Evolutionary conservation across 495 filamentous ascomycete genomes (phyloP).

Genomic region (Geoglossum glabrum): DNA sequence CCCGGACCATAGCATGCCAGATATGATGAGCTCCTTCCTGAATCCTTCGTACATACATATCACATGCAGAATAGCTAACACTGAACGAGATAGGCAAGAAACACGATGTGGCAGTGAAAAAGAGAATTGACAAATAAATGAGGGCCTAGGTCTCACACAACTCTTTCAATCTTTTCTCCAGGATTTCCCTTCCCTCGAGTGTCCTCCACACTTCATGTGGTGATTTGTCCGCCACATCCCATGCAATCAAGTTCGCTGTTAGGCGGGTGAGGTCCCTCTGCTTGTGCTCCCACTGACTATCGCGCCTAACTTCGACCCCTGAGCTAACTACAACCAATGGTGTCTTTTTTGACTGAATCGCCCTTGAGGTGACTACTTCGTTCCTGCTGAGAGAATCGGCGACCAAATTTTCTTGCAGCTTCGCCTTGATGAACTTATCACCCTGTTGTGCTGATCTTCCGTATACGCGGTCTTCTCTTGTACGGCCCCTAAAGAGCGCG

Average conservation of each 20-base stretch:
- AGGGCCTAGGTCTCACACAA: conserved; percentile 14
- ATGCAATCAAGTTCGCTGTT: conserved; percentile 53
- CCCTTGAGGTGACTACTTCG: conserved; percentile 53
- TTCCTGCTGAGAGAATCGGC: conserved; percentile 62
- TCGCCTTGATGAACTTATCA: conserved; percentile 66
- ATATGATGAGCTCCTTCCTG: too few relatives aligned
- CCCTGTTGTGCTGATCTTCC: conserved; percentile 58
- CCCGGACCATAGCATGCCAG: too few relatives aligned
- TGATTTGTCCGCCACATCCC: conserved; percentile 72
- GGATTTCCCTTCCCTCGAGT: conserved; percentile 38
- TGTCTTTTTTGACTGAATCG: conserved; percentile 53
- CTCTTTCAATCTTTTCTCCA: conserved; percentile 48
- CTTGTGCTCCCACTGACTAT: conserved; percentile 51
- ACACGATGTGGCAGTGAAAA: too few relatives aligned
- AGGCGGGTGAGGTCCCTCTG: conserved; percentile 68
- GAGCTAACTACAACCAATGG: conserved; percentile 71
- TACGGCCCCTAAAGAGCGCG: conserved; percentile 59
- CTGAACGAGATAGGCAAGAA: too few relatives aligned
- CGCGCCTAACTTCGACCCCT: conserved; percentile 33
- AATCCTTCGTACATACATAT: too few relatives aligned
- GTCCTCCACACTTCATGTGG: conserved; percentile 76
- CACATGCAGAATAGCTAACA: too few relatives aligned
- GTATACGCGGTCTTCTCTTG: conserved; percentile 64
- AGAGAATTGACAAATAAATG: too few relatives aligned
- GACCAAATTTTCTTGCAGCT: conserved; percentile 81